Evolutionary conservation across 2,329 filamentous ascomycete genomes (phyloP).

Genomic region (Penicillium psychrosexuale): DNA sequence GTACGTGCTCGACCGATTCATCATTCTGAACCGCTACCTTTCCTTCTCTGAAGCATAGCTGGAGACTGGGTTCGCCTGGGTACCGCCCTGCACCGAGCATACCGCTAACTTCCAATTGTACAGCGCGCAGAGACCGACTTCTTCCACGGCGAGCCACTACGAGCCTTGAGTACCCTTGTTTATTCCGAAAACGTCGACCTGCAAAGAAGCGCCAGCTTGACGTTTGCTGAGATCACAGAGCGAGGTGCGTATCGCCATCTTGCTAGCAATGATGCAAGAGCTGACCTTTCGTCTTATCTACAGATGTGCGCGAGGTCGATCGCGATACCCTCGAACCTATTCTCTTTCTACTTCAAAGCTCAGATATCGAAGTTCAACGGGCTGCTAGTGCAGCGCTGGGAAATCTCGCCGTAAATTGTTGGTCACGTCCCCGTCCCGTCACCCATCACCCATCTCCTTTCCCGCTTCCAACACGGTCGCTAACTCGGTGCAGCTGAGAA

Average conservation of each 20-base stretch:
- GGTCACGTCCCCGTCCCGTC: neutral
- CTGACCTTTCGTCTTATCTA: slow-evolving; percentile 14
- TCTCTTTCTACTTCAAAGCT: slow-evolving; percentile 87
- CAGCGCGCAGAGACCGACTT: slow-evolving; percentile 97
- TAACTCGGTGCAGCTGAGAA: slow-evolving; percentile 75
- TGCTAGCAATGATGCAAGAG: slow-evolving; percentile 5
- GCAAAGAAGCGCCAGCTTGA: slow-evolving; percentile 93
- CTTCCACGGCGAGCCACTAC: slow-evolving; percentile 91
- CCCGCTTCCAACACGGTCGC: slow-evolving; percentile 27
- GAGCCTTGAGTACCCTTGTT: slow-evolving; percentile 89
- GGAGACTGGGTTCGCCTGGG: neutral
- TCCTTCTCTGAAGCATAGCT: slow-evolving; percentile 30
- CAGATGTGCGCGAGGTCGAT: slow-evolving; percentile 96
- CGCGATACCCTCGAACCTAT: slow-evolving; percentile 94
- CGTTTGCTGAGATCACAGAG: slow-evolving; percentile 98
- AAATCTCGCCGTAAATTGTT: slow-evolving; percentile 95
- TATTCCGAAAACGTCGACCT: slow-evolving; percentile 99
- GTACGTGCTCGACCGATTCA: slow-evolving; percentile 51
- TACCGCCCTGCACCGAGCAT: neutral
- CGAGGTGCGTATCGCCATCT: slow-evolving; percentile 60
- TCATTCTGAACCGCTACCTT: neutral
- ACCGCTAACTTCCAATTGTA: slow-evolving; percentile 19
- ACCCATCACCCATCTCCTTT: neutral
- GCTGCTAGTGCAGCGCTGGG: slow-evolving; percentile 94
- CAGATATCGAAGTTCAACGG: slow-evolving; percentile 94